A percentile compares a stretch with the other conserved stretches of the same genome.
These are phyloP conservation scores for Bacidia gigantensis DNA, from an alignment of 495 filamentous ascomycete genomes.

Conservation along the genomic window DNA sequence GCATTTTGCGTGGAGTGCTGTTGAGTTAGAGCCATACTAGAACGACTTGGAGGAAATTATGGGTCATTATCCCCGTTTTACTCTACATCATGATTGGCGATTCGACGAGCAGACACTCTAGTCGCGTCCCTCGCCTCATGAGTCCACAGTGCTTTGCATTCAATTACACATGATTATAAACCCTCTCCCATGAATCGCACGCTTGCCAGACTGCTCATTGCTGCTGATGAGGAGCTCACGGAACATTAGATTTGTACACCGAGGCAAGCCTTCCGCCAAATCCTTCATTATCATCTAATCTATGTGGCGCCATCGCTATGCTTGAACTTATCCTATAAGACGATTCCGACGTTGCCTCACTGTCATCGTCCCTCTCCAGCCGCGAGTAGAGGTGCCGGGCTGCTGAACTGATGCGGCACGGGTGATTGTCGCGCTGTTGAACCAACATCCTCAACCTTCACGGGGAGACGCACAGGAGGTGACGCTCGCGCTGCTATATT, in stretches of 20 bases:
- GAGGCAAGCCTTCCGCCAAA: neutral
- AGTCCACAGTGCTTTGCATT: neutral
- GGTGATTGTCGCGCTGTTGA: conserved; percentile 10
- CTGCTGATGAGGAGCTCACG: neutral
- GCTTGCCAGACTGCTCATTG: neutral
- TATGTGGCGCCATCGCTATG: neutral
- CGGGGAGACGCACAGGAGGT: conserved; percentile 11
- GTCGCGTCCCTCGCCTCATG: neutral
- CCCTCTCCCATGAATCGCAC: neutral
- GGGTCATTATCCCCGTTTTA: neutral
- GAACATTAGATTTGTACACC: no score
- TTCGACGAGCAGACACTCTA: neutral
- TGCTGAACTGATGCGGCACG: conserved; percentile 26
- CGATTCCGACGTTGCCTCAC: neutral
- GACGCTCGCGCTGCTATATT: conserved; percentile 7
- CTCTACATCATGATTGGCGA: neutral
- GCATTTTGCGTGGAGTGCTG: neutral
- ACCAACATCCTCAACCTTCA: conserved; percentile 14
- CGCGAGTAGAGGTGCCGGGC: conserved; percentile 13
- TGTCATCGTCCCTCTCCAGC: conserved; percentile 2
- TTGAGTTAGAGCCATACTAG: neutral
- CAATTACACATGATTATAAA: neutral
- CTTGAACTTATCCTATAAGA: neutral
- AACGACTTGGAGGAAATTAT: neutral
- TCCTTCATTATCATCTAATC: neutral